Evolutionary conservation across 2,329 filamentous ascomycete genomes (phyloP).

Genomic region (Fusarium coicis): DNA sequence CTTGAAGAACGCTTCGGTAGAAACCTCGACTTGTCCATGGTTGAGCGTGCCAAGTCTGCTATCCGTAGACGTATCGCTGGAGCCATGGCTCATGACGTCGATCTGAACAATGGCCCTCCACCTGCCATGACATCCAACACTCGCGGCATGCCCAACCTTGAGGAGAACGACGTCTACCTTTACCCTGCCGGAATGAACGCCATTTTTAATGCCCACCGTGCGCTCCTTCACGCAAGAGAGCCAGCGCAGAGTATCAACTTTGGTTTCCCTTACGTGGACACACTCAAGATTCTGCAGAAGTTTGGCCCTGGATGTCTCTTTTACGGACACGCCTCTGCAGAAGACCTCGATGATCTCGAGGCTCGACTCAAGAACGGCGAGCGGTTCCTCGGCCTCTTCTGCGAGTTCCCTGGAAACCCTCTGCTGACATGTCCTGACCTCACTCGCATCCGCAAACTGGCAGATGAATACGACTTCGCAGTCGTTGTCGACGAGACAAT

Average conservation of each 20-base stretch:
- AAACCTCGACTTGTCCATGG: slow-evolving; percentile 84
- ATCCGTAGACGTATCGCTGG: slow-evolving; percentile 90
- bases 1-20: slow-evolving; percentile 95
- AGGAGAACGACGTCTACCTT: slow-evolving; percentile 88
- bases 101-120: slow-evolving; percentile 50
- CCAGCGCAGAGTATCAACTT: slow-evolving; percentile 84
- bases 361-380: slow-evolving; percentile 75
- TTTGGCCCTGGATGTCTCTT: slow-evolving; percentile 91
- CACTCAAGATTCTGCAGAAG: slow-evolving; percentile 92
- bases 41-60: slow-evolving; percentile 84
- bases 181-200: slow-evolving; percentile 94
- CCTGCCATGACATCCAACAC: slow-evolving; percentile 54
- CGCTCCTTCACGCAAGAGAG: slow-evolving; percentile 72
- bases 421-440: slow-evolving; percentile 88
- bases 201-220: slow-evolving; percentile 88
- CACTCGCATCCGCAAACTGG: slow-evolving; percentile 79
- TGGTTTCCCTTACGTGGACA: slow-evolving; percentile 98
- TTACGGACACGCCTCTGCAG: slow-evolving; percentile 81
- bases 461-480: slow-evolving; percentile 86
- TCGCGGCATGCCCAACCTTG: slow-evolving; percentile 71
- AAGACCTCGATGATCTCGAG: slow-evolving; percentile 88
- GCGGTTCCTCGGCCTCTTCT: slow-evolving; percentile 84
- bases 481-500: slow-evolving; percentile 97
- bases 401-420: slow-evolving; percentile 95
- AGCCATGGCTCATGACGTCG: slow-evolving; percentile 78